Evolutionary conservation across 257 asterid species (phyloP).

Genomic region (Forsythia suspensa): DNA sequence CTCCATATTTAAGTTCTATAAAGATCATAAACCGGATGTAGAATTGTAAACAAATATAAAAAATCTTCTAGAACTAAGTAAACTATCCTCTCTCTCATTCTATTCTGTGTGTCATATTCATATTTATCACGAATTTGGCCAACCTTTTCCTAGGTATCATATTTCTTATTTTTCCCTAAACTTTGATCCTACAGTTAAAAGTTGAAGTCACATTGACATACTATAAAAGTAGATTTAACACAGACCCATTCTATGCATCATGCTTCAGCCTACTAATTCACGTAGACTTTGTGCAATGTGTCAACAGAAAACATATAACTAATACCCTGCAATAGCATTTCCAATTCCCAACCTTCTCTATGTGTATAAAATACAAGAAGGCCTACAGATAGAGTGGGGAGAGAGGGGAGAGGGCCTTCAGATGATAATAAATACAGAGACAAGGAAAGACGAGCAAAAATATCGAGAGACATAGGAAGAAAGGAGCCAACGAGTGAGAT

Average conservation of each 20-base stretch:
- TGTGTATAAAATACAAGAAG: background rate
- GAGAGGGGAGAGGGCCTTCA: background rate
- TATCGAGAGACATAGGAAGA: background rate
- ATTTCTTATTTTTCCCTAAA: slow-evolving; percentile 43
- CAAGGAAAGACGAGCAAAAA: background rate
- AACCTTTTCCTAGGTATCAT: slow-evolving; percentile 63
- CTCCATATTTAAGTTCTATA: background rate
- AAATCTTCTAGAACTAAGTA: slow-evolving; percentile 2
- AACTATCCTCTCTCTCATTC: slow-evolving; percentile 85
- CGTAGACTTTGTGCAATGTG: background rate
- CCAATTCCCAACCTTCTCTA: background rate
- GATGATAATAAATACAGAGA: background rate
- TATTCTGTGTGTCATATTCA: slow-evolving; percentile 87
- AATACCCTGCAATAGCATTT: background rate
- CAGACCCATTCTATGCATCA: background rate
- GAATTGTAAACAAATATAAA: slow-evolving; percentile 17
- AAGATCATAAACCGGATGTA: slow-evolving; percentile 12
- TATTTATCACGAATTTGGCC: slow-evolving; percentile 84
- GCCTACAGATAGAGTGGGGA: background rate
- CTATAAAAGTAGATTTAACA: background rate
- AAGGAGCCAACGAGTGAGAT: background rate
- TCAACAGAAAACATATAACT: background rate
- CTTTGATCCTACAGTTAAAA: slow-evolving; percentile 56
- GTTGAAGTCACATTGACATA: slow-evolving; percentile 15
- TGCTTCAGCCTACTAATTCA: background rate